Evolutionary conservation across 176 grass and related monocot genomes (phyloP), one percentile per base, ranked within the genome.

Genomic region (Rhynchospora tenuis): DNA sequence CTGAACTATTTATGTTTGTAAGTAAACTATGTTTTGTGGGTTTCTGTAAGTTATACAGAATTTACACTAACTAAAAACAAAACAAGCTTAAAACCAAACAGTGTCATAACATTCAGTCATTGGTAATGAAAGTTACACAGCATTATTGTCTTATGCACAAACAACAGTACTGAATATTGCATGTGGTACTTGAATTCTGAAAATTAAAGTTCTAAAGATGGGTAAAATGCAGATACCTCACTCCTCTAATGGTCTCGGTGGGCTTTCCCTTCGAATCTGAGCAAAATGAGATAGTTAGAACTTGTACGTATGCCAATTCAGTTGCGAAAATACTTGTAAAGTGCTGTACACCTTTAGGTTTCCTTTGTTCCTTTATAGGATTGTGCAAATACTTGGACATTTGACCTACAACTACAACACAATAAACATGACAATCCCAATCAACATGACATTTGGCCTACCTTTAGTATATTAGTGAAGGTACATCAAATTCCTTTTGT

Each of bases 241-340:
- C 95, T 19, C 95, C 95, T 84, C 91, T 85, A 20, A 98, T 98
- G 60, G 95, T 91, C 84, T 98, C 95, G 19, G 95, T 95, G 31
- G 91, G 95, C 83, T 93, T 98, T 81, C 95, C 95, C 91, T 82
- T 98, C 0, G 84, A 81, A 85, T 95, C 91, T 98, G 84, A 78
- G 76, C 20, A 85, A 67, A 68, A 83, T 62, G 31, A 59, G 28
- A 81, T 81, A 26, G 13, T 81, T 62, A 33, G 19, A 6, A 79
- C 51, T 79, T 58, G 38, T 44, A 69, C 38, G 9, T 19, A 15
- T 15, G 19, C 46, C 43, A 73, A 24, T 65, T 68, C 12, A 68
- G 48, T 13, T 48, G 9, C 23, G 23, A 38, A 38, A 38, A 38
- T 38, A 38, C 33, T 38, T 38, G 3, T 38, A 38, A 2, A 11